Evolutionary conservation across 2,329 filamentous ascomycete species (phyloP).

Genomic region (Capronia epimyces): DNA sequence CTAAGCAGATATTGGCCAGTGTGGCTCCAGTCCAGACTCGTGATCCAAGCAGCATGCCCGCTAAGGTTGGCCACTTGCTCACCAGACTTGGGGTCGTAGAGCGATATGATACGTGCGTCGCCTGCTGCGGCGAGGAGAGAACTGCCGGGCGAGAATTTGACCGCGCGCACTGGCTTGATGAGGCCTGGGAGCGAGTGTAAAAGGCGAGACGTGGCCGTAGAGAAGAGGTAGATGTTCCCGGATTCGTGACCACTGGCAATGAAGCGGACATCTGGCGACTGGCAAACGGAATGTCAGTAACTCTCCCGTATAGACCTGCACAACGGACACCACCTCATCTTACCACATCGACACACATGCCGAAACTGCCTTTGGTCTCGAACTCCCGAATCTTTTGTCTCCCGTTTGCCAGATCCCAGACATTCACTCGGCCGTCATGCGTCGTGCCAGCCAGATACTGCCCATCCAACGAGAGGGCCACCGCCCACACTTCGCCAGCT

Average conservation of each 20-base stretch:
- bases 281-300: slow-evolving; percentile 2
- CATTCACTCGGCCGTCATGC: slow-evolving; percentile 79
- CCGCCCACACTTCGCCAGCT: slow-evolving; percentile 75
- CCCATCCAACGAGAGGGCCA: slow-evolving; percentile 79
- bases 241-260: slow-evolving; percentile 92
- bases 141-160: slow-evolving; percentile 81
- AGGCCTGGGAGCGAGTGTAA: slow-evolving; percentile 79
- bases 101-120: slow-evolving; percentile 78
- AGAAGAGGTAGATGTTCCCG: slow-evolving; percentile 88
- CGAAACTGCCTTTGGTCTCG: slow-evolving; percentile 90
- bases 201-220: slow-evolving; percentile 73
- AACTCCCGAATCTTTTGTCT: slow-evolving; percentile 70
- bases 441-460: slow-evolving; percentile 80
- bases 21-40: slow-evolving; percentile 85
- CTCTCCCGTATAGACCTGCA: not conserved
- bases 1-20: slow-evolving; percentile 88
- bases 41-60: slow-evolving; percentile 80
- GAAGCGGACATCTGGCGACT: slow-evolving; percentile 66
- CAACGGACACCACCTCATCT: not conserved
- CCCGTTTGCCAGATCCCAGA: slow-evolving; percentile 64
- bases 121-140: slow-evolving; percentile 84
- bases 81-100: slow-evolving; percentile 88
- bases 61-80: slow-evolving; percentile 83
- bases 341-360: slow-evolving; percentile 76
- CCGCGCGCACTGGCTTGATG: slow-evolving; percentile 75